phyloP scores from a whole-genome alignment of 768 basidiomycete species.

The Kwoniella newhampshirensis region DNA sequence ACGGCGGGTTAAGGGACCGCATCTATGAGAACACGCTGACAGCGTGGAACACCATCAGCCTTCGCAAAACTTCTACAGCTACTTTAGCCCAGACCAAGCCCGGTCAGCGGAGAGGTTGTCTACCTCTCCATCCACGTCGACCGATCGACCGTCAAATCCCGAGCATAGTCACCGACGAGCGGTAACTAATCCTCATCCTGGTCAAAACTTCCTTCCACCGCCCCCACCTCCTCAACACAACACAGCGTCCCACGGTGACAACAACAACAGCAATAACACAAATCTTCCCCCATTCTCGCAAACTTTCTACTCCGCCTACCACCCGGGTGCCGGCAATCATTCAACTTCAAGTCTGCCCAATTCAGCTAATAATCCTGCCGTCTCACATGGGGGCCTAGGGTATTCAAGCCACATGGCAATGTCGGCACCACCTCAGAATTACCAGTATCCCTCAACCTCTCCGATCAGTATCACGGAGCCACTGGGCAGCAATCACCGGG shows the following conservation, averaged over 20 bases:
- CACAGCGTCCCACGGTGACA: neutral
- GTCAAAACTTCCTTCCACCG: neutral
- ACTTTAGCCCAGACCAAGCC: constrained; percentile 14
- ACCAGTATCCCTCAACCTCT: constrained; percentile 16
- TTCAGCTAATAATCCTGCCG: constrained; percentile 5
- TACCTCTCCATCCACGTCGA: constrained; percentile 3
- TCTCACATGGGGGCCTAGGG: constrained; percentile 9
- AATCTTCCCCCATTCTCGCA: constrained; percentile 32
- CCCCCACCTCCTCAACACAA: constrained; percentile 8
- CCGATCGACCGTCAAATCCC: neutral
- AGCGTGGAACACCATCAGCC: neutral
- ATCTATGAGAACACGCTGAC: neutral
- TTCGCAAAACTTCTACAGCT: constrained; percentile 21
- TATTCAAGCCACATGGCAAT: constrained; percentile 14
- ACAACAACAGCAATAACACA: constrained; percentile 4
- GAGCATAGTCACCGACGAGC: constrained; percentile 8
- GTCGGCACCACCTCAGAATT: constrained; percentile 5
- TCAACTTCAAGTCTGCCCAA: constrained; percentile 2
- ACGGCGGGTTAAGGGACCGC: neutral
- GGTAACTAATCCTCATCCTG: constrained; percentile 1
- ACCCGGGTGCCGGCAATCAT: constrained; percentile 1
- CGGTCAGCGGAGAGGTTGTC: constrained; percentile 16
- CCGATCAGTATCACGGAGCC: constrained; percentile 6
- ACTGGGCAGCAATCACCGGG: constrained; percentile 1
- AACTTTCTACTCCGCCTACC: constrained; percentile 29